Evolutionary conservation across 2,329 filamentous ascomycete species (phyloP).

Genomic region (Exophiala sp.): DNA sequence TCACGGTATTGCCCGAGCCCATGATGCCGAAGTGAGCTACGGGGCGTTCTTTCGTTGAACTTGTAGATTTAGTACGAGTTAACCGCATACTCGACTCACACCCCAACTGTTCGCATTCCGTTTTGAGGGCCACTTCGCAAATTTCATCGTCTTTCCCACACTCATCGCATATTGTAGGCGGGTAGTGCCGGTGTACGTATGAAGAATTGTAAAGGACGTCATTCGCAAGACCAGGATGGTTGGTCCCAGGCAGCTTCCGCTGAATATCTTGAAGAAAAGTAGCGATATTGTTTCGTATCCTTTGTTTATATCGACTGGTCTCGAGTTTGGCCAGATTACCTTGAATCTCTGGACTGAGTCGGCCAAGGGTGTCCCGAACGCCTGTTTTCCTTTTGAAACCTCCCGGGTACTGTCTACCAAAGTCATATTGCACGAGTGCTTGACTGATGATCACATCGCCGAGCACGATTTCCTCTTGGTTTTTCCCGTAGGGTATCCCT

Average conservation of each 20-base stretch:
- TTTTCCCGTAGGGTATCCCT: conserved; percentile 31
- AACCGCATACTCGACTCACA: conserved; percentile 26
- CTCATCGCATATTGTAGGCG: conserved; percentile 3
- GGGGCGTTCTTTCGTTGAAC: conserved; percentile 5
- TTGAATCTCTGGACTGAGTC: conserved; percentile 32
- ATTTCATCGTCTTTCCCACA: conserved; percentile 7
- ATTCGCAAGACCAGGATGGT: conserved; percentile 30
- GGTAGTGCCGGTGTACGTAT: conserved; percentile 35
- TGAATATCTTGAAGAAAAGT: neutral
- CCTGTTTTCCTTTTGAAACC: conserved; percentile 28
- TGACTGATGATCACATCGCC: conserved; percentile 35
- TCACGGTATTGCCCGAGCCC: conserved; percentile 35
- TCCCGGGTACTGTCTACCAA: conserved; percentile 24
- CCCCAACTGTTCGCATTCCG: conserved; percentile 30
- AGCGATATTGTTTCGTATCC: conserved; percentile 5
- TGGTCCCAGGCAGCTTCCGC: conserved; percentile 3
- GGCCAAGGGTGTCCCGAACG: conserved; percentile 29
- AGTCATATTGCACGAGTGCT: conserved; percentile 29
- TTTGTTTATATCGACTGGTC: neutral
- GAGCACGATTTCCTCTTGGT: conserved; percentile 26
- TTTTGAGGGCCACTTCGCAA: conserved; percentile 21
- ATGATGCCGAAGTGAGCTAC: conserved; percentile 35
- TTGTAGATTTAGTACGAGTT: neutral
- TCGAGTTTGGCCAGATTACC: conserved; percentile 24
- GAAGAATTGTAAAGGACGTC: conserved; percentile 31